Evolutionary conservation across 306 rosid species (phyloP), one percentile per base, ranked within the genome.

Genomic region (Prinsepia uniflora): DNA sequence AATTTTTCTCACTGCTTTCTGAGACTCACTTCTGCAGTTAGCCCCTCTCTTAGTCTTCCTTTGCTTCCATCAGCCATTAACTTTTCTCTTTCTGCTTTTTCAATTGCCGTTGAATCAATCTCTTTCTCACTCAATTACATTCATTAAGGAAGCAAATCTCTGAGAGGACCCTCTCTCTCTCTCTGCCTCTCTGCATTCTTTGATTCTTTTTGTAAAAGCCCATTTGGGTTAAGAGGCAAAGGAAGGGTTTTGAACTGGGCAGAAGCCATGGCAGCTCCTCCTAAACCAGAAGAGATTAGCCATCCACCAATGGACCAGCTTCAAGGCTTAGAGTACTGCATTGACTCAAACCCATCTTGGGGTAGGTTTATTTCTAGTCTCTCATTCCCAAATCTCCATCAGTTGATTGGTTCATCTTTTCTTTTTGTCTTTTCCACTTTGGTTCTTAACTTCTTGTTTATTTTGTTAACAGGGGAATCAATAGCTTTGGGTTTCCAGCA

Each of bases 261-360:
- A 72, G 24, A 34, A 40, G 79, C 64, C 70, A 93, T 93, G 98
- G 96, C 77, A 75, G 77, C 88, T 78, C 79, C 88, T 78, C 79
- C 89, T 67, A 90, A 89, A 82, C 81, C 86, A 78, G 96, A 94
- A 58, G 99, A 87, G 82, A 89, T 91, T 74, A 84, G 84, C 78
- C 96, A 91, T 76, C 87, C 89, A 40, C 91, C 99, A 61, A 84
- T 89, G 97, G 96, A 95, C 82, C 99, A 95, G 74, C 99, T 95
- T 81, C 97, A 89, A 80, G 99, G 99, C 81, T 73, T 95, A 44
- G 99, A 95, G 86, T 95, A 91, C 76, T 86, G 99, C 66, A 95
- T 95, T 61, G 99, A 95, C 67, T 87, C 99, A 66, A 91, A 91
- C 81, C 99, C 99, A 56, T 81, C 99, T n/a, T 95, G 99, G 97